Conservation (phyloP, 306 rosid genomes). For the Inga leiocalycina region DNA sequence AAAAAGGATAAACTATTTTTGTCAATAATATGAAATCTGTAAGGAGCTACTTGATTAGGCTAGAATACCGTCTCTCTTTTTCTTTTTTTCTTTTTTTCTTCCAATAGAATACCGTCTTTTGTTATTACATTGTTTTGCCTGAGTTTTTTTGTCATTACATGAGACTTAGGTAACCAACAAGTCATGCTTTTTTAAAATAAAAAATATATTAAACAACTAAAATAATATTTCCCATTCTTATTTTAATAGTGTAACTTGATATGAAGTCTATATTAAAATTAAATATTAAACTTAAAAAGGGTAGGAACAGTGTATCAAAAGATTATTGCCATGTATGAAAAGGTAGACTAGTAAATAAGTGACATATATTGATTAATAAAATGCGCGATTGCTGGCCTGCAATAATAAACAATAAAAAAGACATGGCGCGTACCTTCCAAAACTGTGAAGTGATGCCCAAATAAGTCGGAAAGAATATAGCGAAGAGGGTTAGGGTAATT, state of each 20-base stretch:
- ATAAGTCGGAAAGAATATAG: no score
- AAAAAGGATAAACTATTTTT: no score
- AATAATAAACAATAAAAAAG: background rate
- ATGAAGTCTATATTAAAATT: no score
- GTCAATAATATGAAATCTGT: no score
- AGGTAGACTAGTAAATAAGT: background rate
- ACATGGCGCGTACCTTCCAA: background rate
- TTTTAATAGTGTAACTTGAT: no score
- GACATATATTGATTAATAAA: background rate
- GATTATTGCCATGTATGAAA: background rate
- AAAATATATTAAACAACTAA: no score
- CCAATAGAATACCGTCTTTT: no score
- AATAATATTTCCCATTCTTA: background rate
- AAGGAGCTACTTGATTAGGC: no score
- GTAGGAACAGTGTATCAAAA: background rate
- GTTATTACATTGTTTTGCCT: background rate
- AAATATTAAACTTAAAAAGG: no score
- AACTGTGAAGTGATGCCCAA: background rate
- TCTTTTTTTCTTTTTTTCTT: no score
- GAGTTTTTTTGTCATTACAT: background rate
- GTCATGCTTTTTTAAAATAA: background rate
- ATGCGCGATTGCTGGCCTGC: background rate
- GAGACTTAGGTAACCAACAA: background rate
- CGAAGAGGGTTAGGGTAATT: no score
- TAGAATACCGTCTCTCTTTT: no score